Evolutionary conservation across 768 basidiomycete genomes (phyloP).

Genomic region (Sistotremastrum niveocremeum): DNA sequence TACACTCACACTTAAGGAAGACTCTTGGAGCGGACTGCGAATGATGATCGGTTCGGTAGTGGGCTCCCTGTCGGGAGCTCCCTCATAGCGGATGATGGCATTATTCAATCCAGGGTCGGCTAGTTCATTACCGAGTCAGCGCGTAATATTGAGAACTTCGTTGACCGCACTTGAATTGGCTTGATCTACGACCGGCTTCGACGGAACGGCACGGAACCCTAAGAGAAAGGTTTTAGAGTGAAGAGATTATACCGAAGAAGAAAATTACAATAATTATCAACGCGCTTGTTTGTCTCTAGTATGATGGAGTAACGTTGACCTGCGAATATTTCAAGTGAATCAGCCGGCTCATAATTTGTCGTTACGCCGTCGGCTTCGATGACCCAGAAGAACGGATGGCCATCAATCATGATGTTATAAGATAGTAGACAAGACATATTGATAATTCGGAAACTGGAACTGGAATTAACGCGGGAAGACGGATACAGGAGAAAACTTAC

Average conservation of each 20-base stretch:
- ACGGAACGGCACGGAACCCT: slow-evolving; percentile 24
- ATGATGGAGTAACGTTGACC: slow-evolving; percentile 34
- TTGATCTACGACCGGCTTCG: no score
- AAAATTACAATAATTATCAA: slow-evolving; percentile 44
- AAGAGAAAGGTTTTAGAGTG: background rate
- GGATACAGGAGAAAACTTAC: no score
- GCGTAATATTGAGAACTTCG: no score
- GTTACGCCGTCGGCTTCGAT: slow-evolving; percentile 40
- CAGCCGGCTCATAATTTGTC: slow-evolving; percentile 28
- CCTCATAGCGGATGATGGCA: slow-evolving; percentile 38
- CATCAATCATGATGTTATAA: slow-evolving; percentile 32
- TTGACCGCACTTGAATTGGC: no score
- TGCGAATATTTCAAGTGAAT: slow-evolving; percentile 21
- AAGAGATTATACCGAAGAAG: slow-evolving; percentile 11
- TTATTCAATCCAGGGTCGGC: slow-evolving; percentile 19
- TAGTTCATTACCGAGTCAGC: no score
- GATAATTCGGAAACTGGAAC: slow-evolving; percentile 26
- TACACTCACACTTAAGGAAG: background rate
- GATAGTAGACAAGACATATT: slow-evolving; percentile 24
- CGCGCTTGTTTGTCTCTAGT: slow-evolving; percentile 28
- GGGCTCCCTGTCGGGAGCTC: slow-evolving; percentile 33
- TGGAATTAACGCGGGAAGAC: no score
- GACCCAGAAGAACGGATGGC: slow-evolving; percentile 30
- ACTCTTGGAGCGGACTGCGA: slow-evolving; percentile 19
- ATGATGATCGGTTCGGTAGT: slow-evolving; percentile 12